phyloP scores from a whole-genome alignment of 768 basidiomycete genomes.

The Podaxis sp. region DNA sequence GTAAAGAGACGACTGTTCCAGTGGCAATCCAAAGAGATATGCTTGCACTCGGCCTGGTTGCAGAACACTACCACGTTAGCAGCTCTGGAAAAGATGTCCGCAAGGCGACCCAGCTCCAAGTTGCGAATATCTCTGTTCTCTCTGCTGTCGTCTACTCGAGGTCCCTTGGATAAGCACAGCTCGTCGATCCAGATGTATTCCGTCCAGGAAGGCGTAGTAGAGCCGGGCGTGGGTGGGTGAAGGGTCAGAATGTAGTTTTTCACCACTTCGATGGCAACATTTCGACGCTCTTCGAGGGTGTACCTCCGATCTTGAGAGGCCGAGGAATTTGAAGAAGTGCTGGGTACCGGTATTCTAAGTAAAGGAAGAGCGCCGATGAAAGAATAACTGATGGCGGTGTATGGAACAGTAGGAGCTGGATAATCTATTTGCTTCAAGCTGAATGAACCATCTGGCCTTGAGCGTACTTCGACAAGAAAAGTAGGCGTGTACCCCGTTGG shows the following conservation, averaged over 20 bases:
- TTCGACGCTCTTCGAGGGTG: background rate
- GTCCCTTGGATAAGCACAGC: constrained; percentile 12
- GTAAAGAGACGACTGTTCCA: constrained; percentile 22
- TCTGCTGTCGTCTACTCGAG: background rate
- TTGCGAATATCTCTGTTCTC: constrained; percentile 14
- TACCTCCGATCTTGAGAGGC: background rate
- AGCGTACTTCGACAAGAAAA: background rate
- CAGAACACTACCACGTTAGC: constrained; percentile 22
- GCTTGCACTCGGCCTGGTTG: constrained; percentile 17
- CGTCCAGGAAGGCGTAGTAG: background rate
- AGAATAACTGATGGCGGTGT: constrained; percentile 3
- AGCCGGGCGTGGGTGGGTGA: background rate
- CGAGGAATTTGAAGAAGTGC: background rate
- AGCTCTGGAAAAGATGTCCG: constrained; percentile 23
- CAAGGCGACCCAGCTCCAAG: constrained; percentile 21
- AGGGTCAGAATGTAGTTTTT: background rate
- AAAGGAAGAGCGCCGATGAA: background rate
- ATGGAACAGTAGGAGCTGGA: background rate
- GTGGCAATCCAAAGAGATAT: constrained; percentile 17
- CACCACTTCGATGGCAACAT: background rate
- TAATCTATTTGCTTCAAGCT: background rate
- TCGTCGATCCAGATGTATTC: constrained; percentile 16
- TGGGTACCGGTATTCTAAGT: background rate
- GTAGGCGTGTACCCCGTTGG: background rate
- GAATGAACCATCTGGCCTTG: background rate